Base-by-base conservation (phyloP, 306 rosid species). In the Gleditsia sinensis region DNA sequence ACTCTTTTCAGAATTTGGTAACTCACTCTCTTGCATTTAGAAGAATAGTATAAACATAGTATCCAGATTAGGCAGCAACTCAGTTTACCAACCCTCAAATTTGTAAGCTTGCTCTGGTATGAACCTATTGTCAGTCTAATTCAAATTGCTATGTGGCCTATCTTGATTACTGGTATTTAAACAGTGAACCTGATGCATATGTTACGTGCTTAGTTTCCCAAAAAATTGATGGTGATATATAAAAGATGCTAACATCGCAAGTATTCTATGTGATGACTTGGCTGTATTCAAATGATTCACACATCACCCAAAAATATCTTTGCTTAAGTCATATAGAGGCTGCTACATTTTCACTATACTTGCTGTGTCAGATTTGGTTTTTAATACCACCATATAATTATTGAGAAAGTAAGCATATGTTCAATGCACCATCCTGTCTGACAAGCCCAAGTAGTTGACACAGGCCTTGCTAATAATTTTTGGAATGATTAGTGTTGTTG, bases 221-320 rank as follows among this genome's bases (percentile, higher is more conserved):
- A 20, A 9, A 17, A 53, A 24, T 53, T 23, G 16, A 9, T 53
- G 9, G 23, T 48, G 16, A 53, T 53, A 24, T 53, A 12, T 53
- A 2, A 3, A 55, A 27, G 33, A 48, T 57, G 28, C 39, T 59
- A 14, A 27, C 71, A 20, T 19, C 27, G 17, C 1, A 49, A 58
- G 28, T 36, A 57, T 73, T 72, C 63, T 56, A 17, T 20, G 6
- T 55, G 54, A 20, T 58, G 32, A 24, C 63, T 64, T 71, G 17
- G 28, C 20, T 11, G 14, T 42, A 34, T 42, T 11, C 49, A 11
- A 14, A 13, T 42, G n/a, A 11, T 7, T 2, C n/a, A 8, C n/a
- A 8, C 49, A 12, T 42, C 49, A 12, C 49, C 49, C 49, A 42
- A 42, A 42, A 42, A 2, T 34, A 34, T 1, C 9, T 2, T 4